A percentile compares a stretch with the other conserved stretches of the same genome.
Evolutionary conservation across 495 filamentous ascomycete genomes (phyloP).

Genomic region (Neurospora tetrasperma): DNA sequence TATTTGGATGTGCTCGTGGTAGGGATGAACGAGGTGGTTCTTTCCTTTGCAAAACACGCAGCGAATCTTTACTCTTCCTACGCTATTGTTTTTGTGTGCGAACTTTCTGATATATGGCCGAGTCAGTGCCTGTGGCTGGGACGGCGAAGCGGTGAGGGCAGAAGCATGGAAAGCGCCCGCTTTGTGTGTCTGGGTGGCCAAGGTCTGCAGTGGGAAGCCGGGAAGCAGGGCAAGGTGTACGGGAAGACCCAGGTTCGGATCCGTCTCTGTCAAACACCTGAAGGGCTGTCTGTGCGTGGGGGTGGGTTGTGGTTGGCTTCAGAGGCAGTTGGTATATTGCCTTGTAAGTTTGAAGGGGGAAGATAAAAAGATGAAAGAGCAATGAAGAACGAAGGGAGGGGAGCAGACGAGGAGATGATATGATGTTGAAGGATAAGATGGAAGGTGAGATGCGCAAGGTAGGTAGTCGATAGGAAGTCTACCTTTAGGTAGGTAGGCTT

Average conservation of each 20-base stretch:
- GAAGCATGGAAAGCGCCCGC: slow-evolving; percentile 9
- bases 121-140: slow-evolving; percentile 25
- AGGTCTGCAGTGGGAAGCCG: slow-evolving; percentile 8
- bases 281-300: background rate
- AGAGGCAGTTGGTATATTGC: background rate
- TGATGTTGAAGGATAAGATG: background rate
- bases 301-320: background rate
- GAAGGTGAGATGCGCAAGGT: background rate
- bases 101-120: slow-evolving; percentile 21
- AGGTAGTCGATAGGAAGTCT: background rate
- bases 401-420: background rate
- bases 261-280: background rate
- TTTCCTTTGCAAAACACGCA: background rate
- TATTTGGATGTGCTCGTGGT: slow-evolving; percentile 18
- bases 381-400: background rate
- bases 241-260: background rate
- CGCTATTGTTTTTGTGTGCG: slow-evolving; percentile 10
- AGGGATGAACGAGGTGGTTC: background rate
- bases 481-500: background rate
- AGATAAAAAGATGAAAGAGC: background rate
- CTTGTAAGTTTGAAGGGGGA: background rate
- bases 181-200: slow-evolving; percentile 21
- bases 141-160: slow-evolving; percentile 23
- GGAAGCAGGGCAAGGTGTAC: slow-evolving; percentile 3
- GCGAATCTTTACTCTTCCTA: background rate